A percentile compares a stretch with the other conserved stretches of the same genome.
These are phyloP conservation scores for Zostera marina DNA, from an alignment of 116 monocot species.

Conservation along the genomic window DNA sequence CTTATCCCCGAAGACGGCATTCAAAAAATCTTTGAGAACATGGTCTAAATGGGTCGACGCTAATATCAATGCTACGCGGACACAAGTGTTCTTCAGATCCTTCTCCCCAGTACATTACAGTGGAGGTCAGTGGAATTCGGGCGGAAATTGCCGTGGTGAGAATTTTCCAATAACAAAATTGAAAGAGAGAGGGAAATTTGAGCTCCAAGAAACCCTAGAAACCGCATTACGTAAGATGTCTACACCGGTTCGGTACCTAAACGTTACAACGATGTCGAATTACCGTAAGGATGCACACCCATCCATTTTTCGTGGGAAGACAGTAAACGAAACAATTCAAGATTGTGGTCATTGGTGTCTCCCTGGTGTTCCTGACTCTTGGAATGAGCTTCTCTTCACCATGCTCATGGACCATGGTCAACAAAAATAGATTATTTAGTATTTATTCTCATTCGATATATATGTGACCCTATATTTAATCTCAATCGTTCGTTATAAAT, in stretches of 20 bases:
- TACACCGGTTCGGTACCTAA: slow-evolving; percentile 47
- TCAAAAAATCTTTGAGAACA: slow-evolving; percentile 54
- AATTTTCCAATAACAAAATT: slow-evolving; percentile 47
- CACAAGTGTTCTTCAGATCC: slow-evolving; percentile 81
- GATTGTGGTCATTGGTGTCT: slow-evolving; percentile 96
- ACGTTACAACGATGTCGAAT: slow-evolving; percentile 73
- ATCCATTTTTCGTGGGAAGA: slow-evolving; percentile 53
- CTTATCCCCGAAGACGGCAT: slow-evolving; percentile 54
- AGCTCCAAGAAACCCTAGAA: slow-evolving; percentile 47
- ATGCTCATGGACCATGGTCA: slow-evolving; percentile 3
- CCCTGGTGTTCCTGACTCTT: slow-evolving; percentile 79
- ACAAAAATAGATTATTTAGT: too few relatives aligned
- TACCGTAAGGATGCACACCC: slow-evolving; percentile 85
- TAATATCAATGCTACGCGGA: slow-evolving; percentile 43
- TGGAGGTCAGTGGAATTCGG: slow-evolving; percentile 92
- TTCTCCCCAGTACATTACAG: slow-evolving; percentile 80
- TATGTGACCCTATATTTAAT: too few relatives aligned
- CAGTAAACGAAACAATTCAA: slow-evolving; percentile 30
- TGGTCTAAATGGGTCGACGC: slow-evolving; percentile 84
- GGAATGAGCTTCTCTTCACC: slow-evolving; percentile 81
- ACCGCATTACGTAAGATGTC: slow-evolving; percentile 46
- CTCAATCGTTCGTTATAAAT: too few relatives aligned
- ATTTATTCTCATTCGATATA: too few relatives aligned
- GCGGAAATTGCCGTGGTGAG: slow-evolving; percentile 56
- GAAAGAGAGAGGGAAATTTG: slow-evolving; percentile 21